Evolutionary conservation across 495 filamentous ascomycete species (phyloP).

Genomic region (Daldinia bambusicola): DNA sequence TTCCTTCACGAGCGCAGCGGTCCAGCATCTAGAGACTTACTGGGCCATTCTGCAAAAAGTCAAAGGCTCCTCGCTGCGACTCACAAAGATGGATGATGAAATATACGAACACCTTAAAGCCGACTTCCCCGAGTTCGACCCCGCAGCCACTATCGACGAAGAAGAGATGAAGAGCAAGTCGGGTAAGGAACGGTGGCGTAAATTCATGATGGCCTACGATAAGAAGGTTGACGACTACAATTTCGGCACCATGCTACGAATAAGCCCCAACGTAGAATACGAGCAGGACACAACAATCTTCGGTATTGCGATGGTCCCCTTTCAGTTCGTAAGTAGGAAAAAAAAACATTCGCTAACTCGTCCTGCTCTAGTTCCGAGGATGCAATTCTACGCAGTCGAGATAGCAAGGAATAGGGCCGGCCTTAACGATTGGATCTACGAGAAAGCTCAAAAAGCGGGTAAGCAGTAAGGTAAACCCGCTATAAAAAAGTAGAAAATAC

Average conservation of each 20-base stretch:
- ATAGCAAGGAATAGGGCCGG: conserved; percentile 90
- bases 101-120: conserved; percentile 87
- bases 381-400: conserved; percentile 99
- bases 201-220: conserved; percentile 93
- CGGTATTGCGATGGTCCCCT: conserved; percentile 58
- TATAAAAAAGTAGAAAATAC: not conserved
- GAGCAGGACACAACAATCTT: conserved; percentile 92
- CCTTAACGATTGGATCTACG: conserved; percentile 96
- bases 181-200: conserved; percentile 95
- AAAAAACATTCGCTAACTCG: conserved; percentile 7
- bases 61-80: conserved; percentile 81
- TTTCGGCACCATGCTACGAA: conserved; percentile 91
- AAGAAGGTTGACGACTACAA: conserved; percentile 95
- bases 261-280: conserved; percentile 83
- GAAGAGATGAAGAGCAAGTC: conserved; percentile 97
- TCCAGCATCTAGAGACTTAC: conserved; percentile 96
- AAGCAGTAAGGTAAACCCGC: conserved; percentile 24
- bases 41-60: conserved; percentile 94
- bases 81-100: conserved; percentile 94
- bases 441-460: conserved; percentile 64
- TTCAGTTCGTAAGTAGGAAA: not conserved
- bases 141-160: conserved; percentile 80
- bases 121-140: conserved; percentile 93
- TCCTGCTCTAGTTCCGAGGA: conserved; percentile 70
- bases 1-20: conserved; percentile 61